Base-by-base conservation (phyloP, 257 asterid species). In the Jaltomata sinuosa region DNA sequence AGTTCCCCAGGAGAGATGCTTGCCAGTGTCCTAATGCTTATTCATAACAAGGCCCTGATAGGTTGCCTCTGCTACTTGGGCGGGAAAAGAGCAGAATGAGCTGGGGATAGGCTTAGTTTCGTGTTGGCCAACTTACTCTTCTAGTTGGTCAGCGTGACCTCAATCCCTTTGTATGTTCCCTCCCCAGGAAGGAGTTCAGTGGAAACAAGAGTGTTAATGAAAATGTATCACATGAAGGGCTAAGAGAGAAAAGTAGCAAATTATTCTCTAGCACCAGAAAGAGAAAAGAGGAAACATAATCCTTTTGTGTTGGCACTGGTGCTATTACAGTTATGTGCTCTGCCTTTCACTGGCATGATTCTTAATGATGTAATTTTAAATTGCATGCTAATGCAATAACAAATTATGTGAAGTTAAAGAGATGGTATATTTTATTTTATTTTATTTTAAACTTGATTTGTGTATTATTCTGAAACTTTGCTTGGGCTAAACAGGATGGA, bases 401-500 rank as follows among this genome's bases (percentile, higher is more conserved):
- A 45, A 22, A n/a, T 22, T 42, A 47, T 25, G 80, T 42, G 80
- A 74, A 19, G 57, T 25, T 74, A 22, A 74, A 15, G 36, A 74
- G 38, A 76, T 47, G 14, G 81, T 47, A 47, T 76, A 47, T 76
- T n/a, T n/a, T n/a, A n/a, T n/a, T n/a, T 45, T 76, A 14, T 61
- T 61, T 25, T 42, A 76, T 47, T 76, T 47, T 47, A 25, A n/a
- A 72, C 59, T 47, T 47, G 59, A 27, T 76, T 76, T 45, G 81
- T 45, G 55, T 34, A 52, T 29, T 25, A 45, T 45, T 76, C 55
- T 76, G 81, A 47, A 14, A 27, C 19, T 69, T 76, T 83, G 80
- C 38, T 54, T 79, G 65, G 80, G 86, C 64, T 83, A 85, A 88
- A 87, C 90, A 97, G 99, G 99, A 97, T 88, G 99, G 99, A 52